Evolutionary conservation across 768 basidiomycete genomes (phyloP), one percentile per base, ranked within the genome.

Genomic region (Tephrocybe sp.): DNA sequence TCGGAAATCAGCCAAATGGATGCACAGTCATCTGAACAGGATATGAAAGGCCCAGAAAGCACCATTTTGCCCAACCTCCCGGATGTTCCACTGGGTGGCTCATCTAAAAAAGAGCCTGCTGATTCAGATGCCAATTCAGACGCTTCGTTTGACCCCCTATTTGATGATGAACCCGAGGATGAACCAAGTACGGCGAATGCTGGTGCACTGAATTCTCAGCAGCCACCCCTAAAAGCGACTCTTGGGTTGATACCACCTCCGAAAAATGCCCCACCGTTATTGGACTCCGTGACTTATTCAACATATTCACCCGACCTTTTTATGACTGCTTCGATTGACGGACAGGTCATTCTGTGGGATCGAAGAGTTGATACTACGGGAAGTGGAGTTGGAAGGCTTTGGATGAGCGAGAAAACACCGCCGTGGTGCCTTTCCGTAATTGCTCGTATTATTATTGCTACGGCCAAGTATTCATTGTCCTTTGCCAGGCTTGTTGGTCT

Each of bases 351-450:
- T 41, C 66, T 99, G 11, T 96, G 96, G 88, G 96, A 99, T 65
- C 80, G 86, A 62, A 74, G 96, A 56, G 82, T 81, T 28, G 74
- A 85, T 48, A 75, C 75, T 6, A 70, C 79, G 33, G 84, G 86
- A 24, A 73, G 67, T 34, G 90, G 93, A 5, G 88, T 93, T 1
- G 93, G 93, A 25, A 74, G 93, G 58, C 71, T 98, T 48, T 88
- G 88, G 82, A 84, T 92, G 76, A 87, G 85, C 61, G 94, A 95
- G 57, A 93, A 90, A 69, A 92, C 90, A 18, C 93, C 93, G 25
- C 93, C 92, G 10, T 98, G 94, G 93, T 97, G 93, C 68, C 80
- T 96, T 62, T 94, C 94, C 56, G 96, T 98, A 68, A 63, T 84
- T 38, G 21, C 46, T 36, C 26, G 10, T 48, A 38, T 15, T 38